These are phyloP conservation scores for Beauveria pseudobassiana DNA, from an alignment of 2,329 filamentous ascomycete genomes.

Conservation along the genomic window DNA sequence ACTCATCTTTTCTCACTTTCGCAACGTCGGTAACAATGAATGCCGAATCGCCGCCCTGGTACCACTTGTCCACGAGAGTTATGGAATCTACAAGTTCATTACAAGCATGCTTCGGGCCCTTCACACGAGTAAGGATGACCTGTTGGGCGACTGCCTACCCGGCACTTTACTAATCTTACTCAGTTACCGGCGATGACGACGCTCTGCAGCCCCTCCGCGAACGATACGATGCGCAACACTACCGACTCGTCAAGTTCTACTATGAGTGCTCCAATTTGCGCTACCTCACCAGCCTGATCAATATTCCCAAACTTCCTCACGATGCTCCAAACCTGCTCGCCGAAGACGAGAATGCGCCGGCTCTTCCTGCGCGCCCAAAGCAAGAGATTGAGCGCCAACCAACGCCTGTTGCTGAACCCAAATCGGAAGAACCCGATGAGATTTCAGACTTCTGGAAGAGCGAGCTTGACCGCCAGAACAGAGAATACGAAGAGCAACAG, in stretches of 20 bases:
- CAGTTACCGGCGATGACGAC: conserved; percentile 67
- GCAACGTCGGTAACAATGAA: conserved; percentile 86
- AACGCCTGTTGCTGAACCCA: conserved; percentile 60
- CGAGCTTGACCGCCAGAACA: conserved; percentile 83
- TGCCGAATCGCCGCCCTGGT: conserved; percentile 92
- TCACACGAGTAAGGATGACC: conserved; percentile 69
- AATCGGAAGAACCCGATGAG: conserved; percentile 77
- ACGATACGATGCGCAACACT: conserved; percentile 91
- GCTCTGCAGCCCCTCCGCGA: conserved; percentile 80
- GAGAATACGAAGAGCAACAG: conserved; percentile 93
- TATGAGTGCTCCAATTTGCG: conserved; percentile 98
- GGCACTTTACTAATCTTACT: background rate
- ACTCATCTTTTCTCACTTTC: conserved; percentile 94
- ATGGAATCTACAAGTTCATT: conserved; percentile 99
- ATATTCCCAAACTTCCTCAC: conserved; percentile 89
- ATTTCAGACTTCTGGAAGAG: conserved; percentile 98
- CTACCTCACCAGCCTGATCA: conserved; percentile 93
- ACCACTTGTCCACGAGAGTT: conserved; percentile 91
- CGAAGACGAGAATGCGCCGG: conserved; percentile 77
- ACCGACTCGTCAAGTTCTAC: conserved; percentile 94
- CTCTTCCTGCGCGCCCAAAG: conserved; percentile 73
- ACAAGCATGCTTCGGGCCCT: conserved; percentile 98
- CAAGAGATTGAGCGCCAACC: conserved; percentile 63
- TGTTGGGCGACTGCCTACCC: background rate
- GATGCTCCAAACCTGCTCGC: conserved; percentile 84